These are phyloP conservation scores for Trametes cubensis DNA, from an alignment of 768 basidiomycete species.

Conservation along the genomic window DNA sequence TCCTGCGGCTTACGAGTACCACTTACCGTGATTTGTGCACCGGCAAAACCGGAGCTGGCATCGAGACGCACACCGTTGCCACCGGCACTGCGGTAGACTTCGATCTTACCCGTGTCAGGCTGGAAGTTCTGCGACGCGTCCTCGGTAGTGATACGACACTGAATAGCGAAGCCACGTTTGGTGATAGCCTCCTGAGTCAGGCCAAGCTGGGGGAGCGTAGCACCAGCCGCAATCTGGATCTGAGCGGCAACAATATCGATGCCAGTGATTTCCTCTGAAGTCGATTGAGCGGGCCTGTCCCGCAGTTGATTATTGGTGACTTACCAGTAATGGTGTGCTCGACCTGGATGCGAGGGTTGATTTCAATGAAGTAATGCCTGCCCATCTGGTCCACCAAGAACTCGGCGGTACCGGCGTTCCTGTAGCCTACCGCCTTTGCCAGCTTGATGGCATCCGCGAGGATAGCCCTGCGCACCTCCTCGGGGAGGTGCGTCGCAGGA, in stretches of 20 bases:
- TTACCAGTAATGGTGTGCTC: conserved; percentile 98
- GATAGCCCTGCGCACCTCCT: conserved; percentile 88
- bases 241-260: conserved; percentile 99
- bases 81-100: conserved; percentile 97
- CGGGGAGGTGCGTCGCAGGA: conserved; percentile 91
- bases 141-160: conserved; percentile 98
- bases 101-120: conserved; percentile 98
- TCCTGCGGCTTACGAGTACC: neutral
- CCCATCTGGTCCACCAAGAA: conserved; percentile 97
- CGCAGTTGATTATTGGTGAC: conserved; percentile 23
- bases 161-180: conserved; percentile 96
- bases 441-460: conserved; percentile 91
- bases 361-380: conserved; percentile 98
- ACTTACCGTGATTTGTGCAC: conserved; percentile 94
- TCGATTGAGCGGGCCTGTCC: conserved; percentile 2
- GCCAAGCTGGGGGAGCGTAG: conserved; percentile 92
- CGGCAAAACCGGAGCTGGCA: conserved; percentile 96
- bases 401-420: conserved; percentile 97
- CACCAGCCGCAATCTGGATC: conserved; percentile 99
- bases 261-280: conserved; percentile 95
- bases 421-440: conserved; percentile 90
- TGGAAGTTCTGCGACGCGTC: conserved; percentile 92
- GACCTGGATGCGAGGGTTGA: conserved; percentile 99
- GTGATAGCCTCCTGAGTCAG: conserved; percentile 94
- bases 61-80: conserved; percentile 98